Base-by-base conservation (phyloP, 352 stramenopile genomes). In the Pythium rhizo-oryzae region DNA sequence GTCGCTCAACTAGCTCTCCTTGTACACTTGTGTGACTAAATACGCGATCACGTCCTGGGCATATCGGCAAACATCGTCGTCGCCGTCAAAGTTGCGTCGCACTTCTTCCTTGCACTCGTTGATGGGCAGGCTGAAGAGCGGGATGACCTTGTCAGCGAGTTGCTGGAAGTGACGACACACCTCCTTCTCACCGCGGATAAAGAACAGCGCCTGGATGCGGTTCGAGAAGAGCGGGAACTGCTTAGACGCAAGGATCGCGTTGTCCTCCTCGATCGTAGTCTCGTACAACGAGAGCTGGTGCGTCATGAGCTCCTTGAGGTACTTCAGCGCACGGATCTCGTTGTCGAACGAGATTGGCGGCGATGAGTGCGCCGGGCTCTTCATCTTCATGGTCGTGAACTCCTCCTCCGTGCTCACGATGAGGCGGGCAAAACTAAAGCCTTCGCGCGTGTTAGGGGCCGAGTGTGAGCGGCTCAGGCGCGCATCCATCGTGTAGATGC, bases 111-210 rank as follows among this genome's bases (percentile, higher is more conserved):
- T 85, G 67, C 81, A 94, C 50, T 80, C 74, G 13, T 71, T 67
- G 46, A 91, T 75, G n/a, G 85, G 81, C 60, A 94, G 69, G 30
- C 79, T 85, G 55, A 95, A 93, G n/a, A 97, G 74, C 62, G 87
- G 84, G 50, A 91, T 85, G 46, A 94, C 81, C 65, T 90, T 89
- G 74, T 96, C 85, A 35, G 87, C 87, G 51, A 96, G 79, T 60
- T 81, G 67, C 65, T 93, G 82, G 68, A 90, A 96, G 65, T 94
- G 89, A 47, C 78, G 74, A 55, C 86, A 96, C 51, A 96, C 87
- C 68, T 95, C 81, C 61, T 97, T 97, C 66, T 97, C 90, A 11
- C 90, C 90, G 19, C 86, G 84, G 61, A 97, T 92, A 65, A 96
- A 94, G 69, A 94, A 93, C 43, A 96, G 76, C 65, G 87, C 87